Evolutionary conservation across 169 alveolate species (phyloP).

Genomic region (Fabrea salina): DNA sequence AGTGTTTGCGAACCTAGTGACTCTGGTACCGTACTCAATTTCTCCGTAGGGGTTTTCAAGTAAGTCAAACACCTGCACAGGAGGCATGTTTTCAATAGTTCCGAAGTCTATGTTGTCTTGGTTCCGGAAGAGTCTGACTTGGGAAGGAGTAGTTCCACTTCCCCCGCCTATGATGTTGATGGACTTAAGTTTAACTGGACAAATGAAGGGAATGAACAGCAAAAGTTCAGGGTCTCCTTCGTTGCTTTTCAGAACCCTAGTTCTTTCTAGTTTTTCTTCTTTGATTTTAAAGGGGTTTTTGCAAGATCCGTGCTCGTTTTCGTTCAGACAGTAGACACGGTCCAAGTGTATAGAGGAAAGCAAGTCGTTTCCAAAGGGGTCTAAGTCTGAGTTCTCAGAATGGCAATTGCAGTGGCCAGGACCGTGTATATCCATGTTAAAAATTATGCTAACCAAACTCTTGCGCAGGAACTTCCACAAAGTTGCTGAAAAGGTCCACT

Average conservation of each 20-base stretch:
- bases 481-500: constrained; percentile 68
- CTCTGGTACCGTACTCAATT: constrained; percentile 42
- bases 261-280: constrained; percentile 53
- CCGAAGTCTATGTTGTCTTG: constrained; percentile 51
- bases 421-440: too few relatives aligned
- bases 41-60: constrained; percentile 61
- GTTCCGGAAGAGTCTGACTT: constrained; percentile 49
- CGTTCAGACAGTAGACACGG: constrained; percentile 55
- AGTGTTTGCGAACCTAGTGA: constrained; percentile 52
- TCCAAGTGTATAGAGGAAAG: constrained; percentile 34
- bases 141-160: constrained; percentile 51
- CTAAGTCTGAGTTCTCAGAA: neutral
- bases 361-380: constrained; percentile 43
- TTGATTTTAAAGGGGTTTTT: constrained; percentile 41
- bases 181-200: constrained; percentile 53
- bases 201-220: constrained; percentile 50
- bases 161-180: constrained; percentile 62
- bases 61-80: constrained; percentile 42
- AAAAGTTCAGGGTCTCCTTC: constrained; percentile 59
- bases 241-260: constrained; percentile 39
- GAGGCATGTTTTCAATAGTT: constrained; percentile 36
- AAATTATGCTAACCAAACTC: too few relatives aligned
- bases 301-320: constrained; percentile 41
- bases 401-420: constrained; percentile 25
- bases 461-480: constrained; percentile 6